Percentiles rank a stretch among this genome's conserved stretches.
Conservation (phyloP, 768 basidiomycete species). For the Crepidotus variabilis region DNA sequence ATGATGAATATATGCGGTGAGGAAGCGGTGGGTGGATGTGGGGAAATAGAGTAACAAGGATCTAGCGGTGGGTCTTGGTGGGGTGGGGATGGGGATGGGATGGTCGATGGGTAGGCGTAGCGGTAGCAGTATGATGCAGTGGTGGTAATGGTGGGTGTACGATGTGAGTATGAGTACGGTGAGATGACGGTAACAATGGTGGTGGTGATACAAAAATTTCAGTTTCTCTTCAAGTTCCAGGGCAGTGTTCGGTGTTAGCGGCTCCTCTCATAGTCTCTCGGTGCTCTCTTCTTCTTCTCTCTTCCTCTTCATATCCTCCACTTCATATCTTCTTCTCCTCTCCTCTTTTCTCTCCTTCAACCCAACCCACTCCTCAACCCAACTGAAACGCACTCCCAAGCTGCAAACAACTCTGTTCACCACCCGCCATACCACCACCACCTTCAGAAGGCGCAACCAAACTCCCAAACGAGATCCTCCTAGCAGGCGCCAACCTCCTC, state of each 20-base stretch:
- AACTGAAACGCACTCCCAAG: slow-evolving; percentile 67
- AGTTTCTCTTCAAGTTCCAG: not conserved
- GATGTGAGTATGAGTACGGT: not conserved
- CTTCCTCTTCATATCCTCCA: too few species aligned
- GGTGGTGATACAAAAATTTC: not conserved
- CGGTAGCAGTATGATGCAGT: not conserved
- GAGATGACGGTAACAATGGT: not conserved
- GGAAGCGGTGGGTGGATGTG: not conserved
- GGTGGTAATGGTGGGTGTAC: too few species aligned
- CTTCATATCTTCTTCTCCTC: too few species aligned
- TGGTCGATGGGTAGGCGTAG: not conserved
- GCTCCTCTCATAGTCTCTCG: not conserved
- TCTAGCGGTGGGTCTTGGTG: not conserved
- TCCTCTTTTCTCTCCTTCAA: not conserved
- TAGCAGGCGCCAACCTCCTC: slow-evolving; percentile 41
- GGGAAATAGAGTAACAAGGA: not conserved
- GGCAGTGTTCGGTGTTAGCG: not conserved
- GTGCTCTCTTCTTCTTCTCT: not conserved
- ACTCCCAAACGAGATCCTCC: slow-evolving; percentile 67
- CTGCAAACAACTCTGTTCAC: slow-evolving; percentile 23
- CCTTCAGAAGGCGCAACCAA: slow-evolving; percentile 20
- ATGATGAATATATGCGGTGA: not conserved
- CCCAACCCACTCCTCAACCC: slow-evolving; percentile 15
- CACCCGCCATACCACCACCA: too few species aligned
- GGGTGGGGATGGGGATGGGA: not conserved